Conservation (phyloP, 2,329 filamentous ascomycete genomes). For the Mollisiaceae sp. region DNA sequence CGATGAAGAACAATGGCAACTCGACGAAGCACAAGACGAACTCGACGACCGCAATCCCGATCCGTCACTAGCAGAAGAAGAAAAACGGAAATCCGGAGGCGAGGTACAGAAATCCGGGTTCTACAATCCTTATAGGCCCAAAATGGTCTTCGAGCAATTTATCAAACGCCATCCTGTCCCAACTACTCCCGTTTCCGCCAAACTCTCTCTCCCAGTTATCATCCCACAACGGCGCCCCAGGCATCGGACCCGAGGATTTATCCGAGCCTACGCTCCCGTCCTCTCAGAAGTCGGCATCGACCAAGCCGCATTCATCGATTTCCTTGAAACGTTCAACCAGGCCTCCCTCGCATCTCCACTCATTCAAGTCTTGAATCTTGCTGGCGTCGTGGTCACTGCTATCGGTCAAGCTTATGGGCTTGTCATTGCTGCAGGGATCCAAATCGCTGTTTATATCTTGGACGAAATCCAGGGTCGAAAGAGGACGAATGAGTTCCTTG, state of each 20-base stretch:
- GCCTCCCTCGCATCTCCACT: constrained; percentile 46
- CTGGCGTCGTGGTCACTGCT: constrained; percentile 5
- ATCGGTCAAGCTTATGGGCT: constrained; percentile 5
- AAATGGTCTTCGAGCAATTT: constrained; percentile 1
- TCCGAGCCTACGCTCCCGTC: constrained; percentile 55
- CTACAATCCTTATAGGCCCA: constrained; percentile 9
- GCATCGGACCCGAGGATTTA: constrained; percentile 53
- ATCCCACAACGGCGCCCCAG: constrained; percentile 56
- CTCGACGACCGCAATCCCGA: not conserved
- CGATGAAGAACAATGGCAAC: constrained; percentile 23
- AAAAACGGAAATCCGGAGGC: not conserved
- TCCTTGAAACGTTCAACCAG: constrained; percentile 53
- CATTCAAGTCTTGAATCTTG: constrained; percentile 49
- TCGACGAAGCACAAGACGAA: constrained; percentile 23
- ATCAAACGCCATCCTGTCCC: constrained; percentile 16
- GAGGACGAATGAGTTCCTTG: constrained; percentile 42
- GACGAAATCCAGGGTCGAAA: not conserved
- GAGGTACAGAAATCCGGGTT: not conserved
- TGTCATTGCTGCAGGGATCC: not conserved
- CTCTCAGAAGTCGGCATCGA: constrained; percentile 52
- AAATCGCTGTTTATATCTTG: not conserved
- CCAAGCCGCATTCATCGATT: constrained; percentile 53
- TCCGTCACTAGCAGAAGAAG: not conserved
- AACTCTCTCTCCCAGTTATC: constrained; percentile 46
- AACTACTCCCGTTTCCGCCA: not conserved